These are phyloP conservation scores for Mycena chlorophos DNA, from an alignment of 768 basidiomycete species.

Conservation along the genomic window DNA sequence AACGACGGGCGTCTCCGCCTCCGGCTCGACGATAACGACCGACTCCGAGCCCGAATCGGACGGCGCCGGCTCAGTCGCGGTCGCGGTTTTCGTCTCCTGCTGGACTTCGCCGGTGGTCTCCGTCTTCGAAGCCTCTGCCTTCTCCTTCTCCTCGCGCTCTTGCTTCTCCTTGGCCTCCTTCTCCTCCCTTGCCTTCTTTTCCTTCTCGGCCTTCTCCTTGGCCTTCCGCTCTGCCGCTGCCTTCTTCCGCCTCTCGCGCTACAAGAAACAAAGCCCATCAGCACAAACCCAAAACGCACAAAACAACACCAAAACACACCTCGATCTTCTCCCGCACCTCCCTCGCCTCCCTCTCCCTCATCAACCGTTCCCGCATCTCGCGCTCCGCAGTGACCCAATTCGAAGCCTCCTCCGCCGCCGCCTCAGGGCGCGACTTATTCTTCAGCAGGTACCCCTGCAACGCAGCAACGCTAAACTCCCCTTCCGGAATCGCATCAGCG, in stretches of 20 bases:
- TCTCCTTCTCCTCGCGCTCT: slow-evolving; percentile 54
- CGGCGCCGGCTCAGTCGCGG: slow-evolving; percentile 27
- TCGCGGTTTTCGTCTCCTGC: slow-evolving; percentile 29
- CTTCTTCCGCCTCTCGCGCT: slow-evolving; percentile 52
- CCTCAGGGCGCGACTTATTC: slow-evolving; percentile 81
- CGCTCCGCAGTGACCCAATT: slow-evolving; percentile 78
- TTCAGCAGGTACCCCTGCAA: slow-evolving; percentile 87
- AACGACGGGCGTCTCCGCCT: no score
- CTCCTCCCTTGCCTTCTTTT: slow-evolving; percentile 57
- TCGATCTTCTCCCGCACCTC: slow-evolving; percentile 67
- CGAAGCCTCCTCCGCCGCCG: slow-evolving; percentile 63
- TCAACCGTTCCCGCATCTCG: slow-evolving; percentile 70
- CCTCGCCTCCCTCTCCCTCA: slow-evolving; percentile 70
- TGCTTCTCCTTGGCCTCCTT: slow-evolving; percentile 52
- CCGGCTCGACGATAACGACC: slow-evolving; percentile 26
- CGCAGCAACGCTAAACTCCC: slow-evolving; percentile 86
- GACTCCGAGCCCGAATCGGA: slow-evolving; percentile 24
- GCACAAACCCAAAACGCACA: neutral
- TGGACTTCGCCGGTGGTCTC: slow-evolving; percentile 45
- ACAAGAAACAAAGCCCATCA: neutral
- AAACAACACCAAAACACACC: slow-evolving; percentile 42
- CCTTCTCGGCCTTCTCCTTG: slow-evolving; percentile 62
- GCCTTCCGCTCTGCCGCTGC: slow-evolving; percentile 59
- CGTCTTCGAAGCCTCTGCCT: slow-evolving; percentile 39
- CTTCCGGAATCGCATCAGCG: slow-evolving; percentile 79